phyloP scores from a whole-genome alignment of 1,139 yeast species.

The Waltiozyma sp. region DNA sequence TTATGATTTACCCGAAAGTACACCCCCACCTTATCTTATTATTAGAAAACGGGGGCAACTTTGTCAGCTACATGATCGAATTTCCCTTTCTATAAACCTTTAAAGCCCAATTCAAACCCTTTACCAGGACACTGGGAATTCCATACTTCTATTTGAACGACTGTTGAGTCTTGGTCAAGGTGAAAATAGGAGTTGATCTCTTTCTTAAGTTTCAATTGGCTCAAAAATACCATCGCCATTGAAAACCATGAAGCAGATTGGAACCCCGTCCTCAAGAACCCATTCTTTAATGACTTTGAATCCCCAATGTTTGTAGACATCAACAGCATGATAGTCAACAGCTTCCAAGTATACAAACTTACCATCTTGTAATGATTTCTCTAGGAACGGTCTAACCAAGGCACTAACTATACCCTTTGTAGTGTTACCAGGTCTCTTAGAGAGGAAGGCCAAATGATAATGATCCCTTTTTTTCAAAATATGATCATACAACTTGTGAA shows the following conservation, averaged over 20 bases:
- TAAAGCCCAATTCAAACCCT: no score
- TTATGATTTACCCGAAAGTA: no score
- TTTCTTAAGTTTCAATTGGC: no score
- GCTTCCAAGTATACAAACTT: constrained; percentile 10
- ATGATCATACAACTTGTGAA: background rate
- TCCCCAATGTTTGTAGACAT: constrained; percentile 14
- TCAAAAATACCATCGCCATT: constrained; percentile 2
- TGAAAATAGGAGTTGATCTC: no score
- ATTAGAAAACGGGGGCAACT: no score
- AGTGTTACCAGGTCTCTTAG: constrained; percentile 7
- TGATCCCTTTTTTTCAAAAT: constrained; percentile 4
- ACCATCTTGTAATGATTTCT: constrained; percentile 17
- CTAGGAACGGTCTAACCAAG: constrained; percentile 14
- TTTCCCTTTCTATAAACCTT: no score
- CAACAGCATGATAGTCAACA: constrained; percentile 10
- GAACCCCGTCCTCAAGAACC: constrained; percentile 6
- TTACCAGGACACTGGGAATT: no score
- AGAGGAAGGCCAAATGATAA: constrained; percentile 10
- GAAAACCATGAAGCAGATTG: constrained; percentile 7
- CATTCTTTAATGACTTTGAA: constrained; percentile 7
- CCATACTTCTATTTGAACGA: no score
- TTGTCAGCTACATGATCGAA: no score
- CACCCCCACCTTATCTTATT: no score
- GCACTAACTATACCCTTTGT: constrained; percentile 9
- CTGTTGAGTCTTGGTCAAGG: no score